Evolutionary conservation across 768 basidiomycete species (phyloP).

Genomic region (Pulveroboletus sp.): DNA sequence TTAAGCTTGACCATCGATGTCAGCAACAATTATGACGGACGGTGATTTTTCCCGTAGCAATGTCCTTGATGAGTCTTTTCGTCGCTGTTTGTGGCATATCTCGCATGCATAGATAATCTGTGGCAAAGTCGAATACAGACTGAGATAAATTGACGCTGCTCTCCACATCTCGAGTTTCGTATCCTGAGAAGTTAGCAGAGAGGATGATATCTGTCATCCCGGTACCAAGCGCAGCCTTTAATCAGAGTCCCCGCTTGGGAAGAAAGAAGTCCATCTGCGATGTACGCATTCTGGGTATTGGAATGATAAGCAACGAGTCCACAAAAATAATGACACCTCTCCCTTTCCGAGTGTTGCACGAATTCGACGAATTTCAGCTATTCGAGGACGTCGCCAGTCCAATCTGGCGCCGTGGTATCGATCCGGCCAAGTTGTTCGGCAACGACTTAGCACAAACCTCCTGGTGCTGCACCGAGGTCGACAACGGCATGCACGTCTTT

Average conservation of each 20-base stretch:
- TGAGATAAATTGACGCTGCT: conserved; percentile 69
- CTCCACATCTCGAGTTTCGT: conserved; percentile 60
- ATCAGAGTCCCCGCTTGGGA: conserved; percentile 48
- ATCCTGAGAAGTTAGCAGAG: conserved; percentile 77
- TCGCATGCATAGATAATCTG: conserved; percentile 48
- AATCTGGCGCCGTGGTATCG: neutral
- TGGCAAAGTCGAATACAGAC: conserved; percentile 70
- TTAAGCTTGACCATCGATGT: conserved; percentile 58
- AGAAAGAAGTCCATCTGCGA: conserved; percentile 80
- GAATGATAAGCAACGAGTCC: conserved; percentile 71
- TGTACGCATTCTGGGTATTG: conserved; percentile 69
- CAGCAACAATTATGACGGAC: neutral
- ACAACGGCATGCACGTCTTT: conserved; percentile 62
- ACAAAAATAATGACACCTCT: conserved; percentile 63
- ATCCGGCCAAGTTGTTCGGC: conserved; percentile 58
- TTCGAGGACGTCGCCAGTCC: neutral
- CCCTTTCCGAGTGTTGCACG: conserved; percentile 27
- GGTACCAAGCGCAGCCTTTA: conserved; percentile 33
- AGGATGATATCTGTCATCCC: conserved; percentile 75
- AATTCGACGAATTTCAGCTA: neutral
- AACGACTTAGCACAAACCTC: conserved; percentile 92
- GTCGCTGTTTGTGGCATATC: conserved; percentile 37
- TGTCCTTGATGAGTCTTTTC: conserved; percentile 40
- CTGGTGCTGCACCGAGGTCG: conserved; percentile 90
- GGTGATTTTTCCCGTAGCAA: conserved; percentile 46